These are phyloP conservation scores for Neophaeococcomyces mojaviensis DNA, from an alignment of 2,329 filamentous ascomycete species.

Conservation along the genomic window DNA sequence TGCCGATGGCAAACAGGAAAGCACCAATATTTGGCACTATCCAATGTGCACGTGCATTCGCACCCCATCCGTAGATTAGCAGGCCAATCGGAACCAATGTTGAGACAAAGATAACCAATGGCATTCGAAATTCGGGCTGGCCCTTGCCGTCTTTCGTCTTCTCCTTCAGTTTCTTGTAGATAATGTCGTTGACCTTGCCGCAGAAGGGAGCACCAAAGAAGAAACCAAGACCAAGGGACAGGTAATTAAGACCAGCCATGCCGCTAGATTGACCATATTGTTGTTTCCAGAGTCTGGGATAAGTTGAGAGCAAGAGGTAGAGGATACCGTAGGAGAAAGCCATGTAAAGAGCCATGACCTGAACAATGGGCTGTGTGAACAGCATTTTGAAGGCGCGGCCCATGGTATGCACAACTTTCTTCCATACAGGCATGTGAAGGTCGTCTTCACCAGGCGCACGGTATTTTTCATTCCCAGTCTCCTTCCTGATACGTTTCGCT, in stretches of 20 bases:
- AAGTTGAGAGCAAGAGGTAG: conserved; percentile 55
- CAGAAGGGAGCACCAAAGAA: conserved; percentile 44
- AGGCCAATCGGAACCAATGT: conserved; percentile 42
- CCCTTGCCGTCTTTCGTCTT: conserved; percentile 21
- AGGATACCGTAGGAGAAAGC: conserved; percentile 53
- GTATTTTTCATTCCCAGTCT: conserved; percentile 26
- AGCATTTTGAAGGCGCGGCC: conserved; percentile 49
- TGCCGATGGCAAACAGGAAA: conserved; percentile 36
- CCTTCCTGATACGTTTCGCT: conserved; percentile 37
- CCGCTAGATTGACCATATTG: conserved; percentile 46
- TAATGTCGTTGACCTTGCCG: conserved; percentile 37
- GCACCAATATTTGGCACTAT: conserved; percentile 42
- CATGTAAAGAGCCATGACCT: conserved; percentile 45
- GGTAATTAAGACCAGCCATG: conserved; percentile 53
- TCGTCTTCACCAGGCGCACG: conserved; percentile 26
- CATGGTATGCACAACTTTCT: conserved; percentile 32
- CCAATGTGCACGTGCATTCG: conserved; percentile 38
- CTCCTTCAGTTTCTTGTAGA: conserved; percentile 29
- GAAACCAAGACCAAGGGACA: conserved; percentile 53
- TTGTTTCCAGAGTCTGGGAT: conserved; percentile 48
- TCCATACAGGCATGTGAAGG: conserved; percentile 22
- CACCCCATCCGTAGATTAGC: conserved; percentile 46
- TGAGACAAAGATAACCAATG: conserved; percentile 45
- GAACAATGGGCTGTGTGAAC: conserved; percentile 51
- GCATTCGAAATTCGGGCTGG: conserved; percentile 49